Conservation (phyloP, 1,284 basidiomycete genomes). For the Trametes sp. region DNA sequence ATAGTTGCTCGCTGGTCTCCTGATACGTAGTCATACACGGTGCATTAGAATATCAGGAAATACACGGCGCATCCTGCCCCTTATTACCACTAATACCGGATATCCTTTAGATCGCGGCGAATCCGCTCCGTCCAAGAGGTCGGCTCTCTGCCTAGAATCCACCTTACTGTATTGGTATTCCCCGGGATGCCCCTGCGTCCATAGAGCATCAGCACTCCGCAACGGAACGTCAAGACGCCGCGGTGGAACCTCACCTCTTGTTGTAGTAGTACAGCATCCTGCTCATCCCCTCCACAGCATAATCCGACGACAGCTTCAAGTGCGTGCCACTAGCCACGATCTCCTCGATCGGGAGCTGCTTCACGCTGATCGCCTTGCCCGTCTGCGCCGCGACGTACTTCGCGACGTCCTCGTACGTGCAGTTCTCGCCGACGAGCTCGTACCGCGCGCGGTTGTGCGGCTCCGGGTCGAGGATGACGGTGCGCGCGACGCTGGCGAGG, state of each 20-base stretch:
- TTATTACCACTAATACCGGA: conserved; percentile 15
- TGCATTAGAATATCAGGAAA: too few relatives aligned
- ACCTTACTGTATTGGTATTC: conserved; percentile 41
- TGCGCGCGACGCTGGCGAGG: conserved; percentile 37
- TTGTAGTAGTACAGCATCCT: conserved; percentile 45
- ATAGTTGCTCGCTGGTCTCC: background rate
- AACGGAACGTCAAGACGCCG: background rate
- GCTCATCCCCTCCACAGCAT: conserved; percentile 34
- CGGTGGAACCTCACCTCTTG: conserved; percentile 34
- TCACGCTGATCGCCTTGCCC: conserved; percentile 29
- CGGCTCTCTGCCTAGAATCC: conserved; percentile 44
- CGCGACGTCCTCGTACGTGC: conserved; percentile 39
- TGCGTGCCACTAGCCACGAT: conserved; percentile 19
- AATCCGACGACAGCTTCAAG: conserved; percentile 27
- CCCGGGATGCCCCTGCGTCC: conserved; percentile 43
- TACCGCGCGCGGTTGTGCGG: conserved; percentile 43
- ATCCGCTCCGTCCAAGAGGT: conserved; percentile 34
- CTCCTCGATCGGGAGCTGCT: conserved; percentile 28
- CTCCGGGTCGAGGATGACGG: conserved; percentile 39
- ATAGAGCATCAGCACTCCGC: background rate
- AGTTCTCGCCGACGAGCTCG: conserved; percentile 43
- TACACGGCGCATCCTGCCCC: background rate
- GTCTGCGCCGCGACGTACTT: conserved; percentile 29
- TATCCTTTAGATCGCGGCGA: conserved; percentile 24
- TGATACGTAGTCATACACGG: background rate